These are phyloP conservation scores for Triticum monococcum DNA, from an alignment of 176 grass and related monocot species.

Conservation along the genomic window DNA sequence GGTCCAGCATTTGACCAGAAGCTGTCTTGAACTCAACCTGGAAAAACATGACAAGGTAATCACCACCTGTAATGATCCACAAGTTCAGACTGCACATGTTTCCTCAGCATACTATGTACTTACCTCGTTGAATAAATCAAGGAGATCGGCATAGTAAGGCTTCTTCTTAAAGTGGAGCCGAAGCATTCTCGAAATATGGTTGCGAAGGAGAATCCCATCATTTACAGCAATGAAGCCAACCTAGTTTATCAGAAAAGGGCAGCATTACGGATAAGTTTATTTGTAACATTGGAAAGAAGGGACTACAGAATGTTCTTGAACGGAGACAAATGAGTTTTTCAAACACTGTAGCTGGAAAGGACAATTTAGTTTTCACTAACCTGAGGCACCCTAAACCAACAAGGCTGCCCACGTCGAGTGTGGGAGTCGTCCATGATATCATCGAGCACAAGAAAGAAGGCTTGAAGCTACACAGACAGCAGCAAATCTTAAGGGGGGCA, in stretches of 20 bases:
- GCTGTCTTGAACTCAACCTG: conserved; percentile 97
- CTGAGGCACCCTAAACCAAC: conserved; percentile 82
- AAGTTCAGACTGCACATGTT: not conserved
- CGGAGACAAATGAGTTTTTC: not conserved
- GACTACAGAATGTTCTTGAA: not conserved
- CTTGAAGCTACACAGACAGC: conserved; percentile 71
- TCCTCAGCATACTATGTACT: not conserved
- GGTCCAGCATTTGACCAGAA: conserved; percentile 94
- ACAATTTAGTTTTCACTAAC: conserved; percentile 38
- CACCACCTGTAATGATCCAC: conserved; percentile 11
- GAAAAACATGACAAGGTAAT: conserved; percentile 23
- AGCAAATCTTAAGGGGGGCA: conserved; percentile 13
- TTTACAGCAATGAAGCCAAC: conserved; percentile 88
- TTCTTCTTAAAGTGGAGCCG: conserved; percentile 70
- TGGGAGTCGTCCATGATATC: conserved; percentile 95
- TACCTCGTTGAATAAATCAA: conserved; percentile 97
- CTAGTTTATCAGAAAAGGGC: conserved; percentile 36
- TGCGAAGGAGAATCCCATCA: conserved; percentile 86
- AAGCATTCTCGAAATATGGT: conserved; percentile 76
- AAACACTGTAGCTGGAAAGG: not conserved
- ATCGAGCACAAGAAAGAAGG: conserved; percentile 96
- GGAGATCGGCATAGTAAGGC: conserved; percentile 91
- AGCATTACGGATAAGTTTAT: not conserved
- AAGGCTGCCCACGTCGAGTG: conserved; percentile 84
- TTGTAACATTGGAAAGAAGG: not conserved